phyloP scores from a whole-genome alignment of 1,284 basidiomycete genomes.

The Papiliotrema terrestris region DNA sequence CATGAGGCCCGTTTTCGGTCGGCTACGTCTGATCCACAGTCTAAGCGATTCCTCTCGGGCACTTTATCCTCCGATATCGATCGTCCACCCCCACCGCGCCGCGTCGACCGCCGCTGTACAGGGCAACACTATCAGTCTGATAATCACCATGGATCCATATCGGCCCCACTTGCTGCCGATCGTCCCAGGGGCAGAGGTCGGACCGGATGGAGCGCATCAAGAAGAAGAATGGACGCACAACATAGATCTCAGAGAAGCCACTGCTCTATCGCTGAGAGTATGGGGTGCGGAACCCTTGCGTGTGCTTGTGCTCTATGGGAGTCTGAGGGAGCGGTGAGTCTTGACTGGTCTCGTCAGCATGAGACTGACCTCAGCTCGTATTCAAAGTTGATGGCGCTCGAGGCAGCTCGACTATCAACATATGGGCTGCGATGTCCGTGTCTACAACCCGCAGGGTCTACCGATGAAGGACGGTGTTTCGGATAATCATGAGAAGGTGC shows the following conservation, averaged over 20 bases:
- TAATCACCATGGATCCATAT: no score
- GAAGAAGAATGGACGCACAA: constrained; percentile 12
- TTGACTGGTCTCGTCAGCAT: no score
- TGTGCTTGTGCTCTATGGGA: constrained; percentile 43
- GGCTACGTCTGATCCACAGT: no score
- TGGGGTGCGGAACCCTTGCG: constrained; percentile 11
- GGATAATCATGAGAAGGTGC: constrained; percentile 32
- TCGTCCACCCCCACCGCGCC: no score
- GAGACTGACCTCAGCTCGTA: constrained; percentile 31
- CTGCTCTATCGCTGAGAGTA: constrained; percentile 2
- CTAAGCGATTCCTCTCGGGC: no score
- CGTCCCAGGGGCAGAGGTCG: no score
- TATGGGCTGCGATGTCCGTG: constrained; percentile 43
- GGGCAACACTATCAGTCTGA: no score
- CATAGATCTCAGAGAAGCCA: constrained; percentile 7
- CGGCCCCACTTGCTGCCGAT: no score
- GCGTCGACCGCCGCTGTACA: no score
- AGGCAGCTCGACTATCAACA: constrained; percentile 38
- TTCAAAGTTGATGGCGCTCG: constrained; percentile 43
- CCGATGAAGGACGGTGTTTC: constrained; percentile 46
- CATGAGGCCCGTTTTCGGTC: no score
- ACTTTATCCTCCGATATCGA: no score
- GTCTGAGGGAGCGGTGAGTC: constrained; percentile 34
- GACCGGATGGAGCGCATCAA: no score
- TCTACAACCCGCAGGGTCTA: constrained; percentile 41